Evolutionary conservation across 192 early-diverging fungal genomes (phyloP).

Genomic region (Chytriomyces confervae): DNA sequence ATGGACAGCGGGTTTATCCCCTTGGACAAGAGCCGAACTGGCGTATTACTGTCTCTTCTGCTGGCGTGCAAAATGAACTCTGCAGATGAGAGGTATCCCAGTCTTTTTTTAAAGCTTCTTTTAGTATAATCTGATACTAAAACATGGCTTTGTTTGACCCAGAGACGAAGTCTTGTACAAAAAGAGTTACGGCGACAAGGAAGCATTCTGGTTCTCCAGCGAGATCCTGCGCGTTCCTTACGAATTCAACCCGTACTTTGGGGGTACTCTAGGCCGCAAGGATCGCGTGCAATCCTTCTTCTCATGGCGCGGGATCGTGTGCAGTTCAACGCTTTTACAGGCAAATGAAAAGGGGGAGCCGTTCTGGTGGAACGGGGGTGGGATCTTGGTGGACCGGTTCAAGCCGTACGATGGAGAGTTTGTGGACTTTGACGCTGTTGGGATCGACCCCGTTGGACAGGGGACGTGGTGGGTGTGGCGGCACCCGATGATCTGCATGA

Average conservation of each 20-base stretch:
- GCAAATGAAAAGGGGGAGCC: conserved; percentile 4
- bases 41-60: not conserved
- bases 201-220: conserved; percentile 71
- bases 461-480: too few species aligned
- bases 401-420: too few species aligned
- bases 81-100: not conserved
- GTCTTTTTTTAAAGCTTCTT: too few species aligned
- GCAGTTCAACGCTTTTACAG: conserved; percentile 1
- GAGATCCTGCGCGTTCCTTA: conserved; percentile 65
- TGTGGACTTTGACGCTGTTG: too few species aligned
- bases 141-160: too few species aligned
- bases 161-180: conserved; percentile 9
- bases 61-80: conserved; percentile 11
- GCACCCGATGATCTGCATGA: too few species aligned
- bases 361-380: conserved; percentile 26
- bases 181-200: conserved; percentile 57
- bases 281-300: conserved; percentile 13
- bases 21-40: conserved; percentile 1
- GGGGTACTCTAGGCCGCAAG: conserved; percentile 56
- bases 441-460: too few species aligned
- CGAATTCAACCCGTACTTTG: conserved; percentile 54
- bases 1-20: conserved; percentile 12
- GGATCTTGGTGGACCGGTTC: conserved; percentile 1
- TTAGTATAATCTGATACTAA: too few species aligned
- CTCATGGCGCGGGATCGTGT: not conserved